Evolutionary conservation across 805 yeast genomes (phyloP), one percentile per base, ranked within the genome.

Genomic region (Ogataea sp.): DNA sequence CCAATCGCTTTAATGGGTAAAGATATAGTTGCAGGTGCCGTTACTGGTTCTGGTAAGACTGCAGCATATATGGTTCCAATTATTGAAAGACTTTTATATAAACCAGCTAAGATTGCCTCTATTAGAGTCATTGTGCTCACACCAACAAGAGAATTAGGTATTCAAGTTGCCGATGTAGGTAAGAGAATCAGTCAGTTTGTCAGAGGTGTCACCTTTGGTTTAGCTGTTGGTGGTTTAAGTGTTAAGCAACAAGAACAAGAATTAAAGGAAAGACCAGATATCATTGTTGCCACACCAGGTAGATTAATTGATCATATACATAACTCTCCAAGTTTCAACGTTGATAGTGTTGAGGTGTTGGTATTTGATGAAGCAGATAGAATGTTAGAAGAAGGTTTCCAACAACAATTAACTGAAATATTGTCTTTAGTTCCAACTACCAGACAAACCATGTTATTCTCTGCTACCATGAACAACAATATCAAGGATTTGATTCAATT

Each of bases 351-450:
- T 37, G 98, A 93, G 65, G 84, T 93, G 39, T 68, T 93, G 52
- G 94, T 93, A 24, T 73, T 93, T 50, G 98, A 93, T 68, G 98
- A 93, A 68, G 98, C 98, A 43, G 98, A 93, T 71, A 80, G 98
- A 68, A 93, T 93, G 97, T 73, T 93, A 51, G 99, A 93, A 59
- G 99, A 93, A 64, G 99, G 99, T 56, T 93, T 93, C 76, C 96
- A 89, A 62, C 86, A 80, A 39, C 98, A 93, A 63, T 69, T 93
- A 49, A 82, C 87, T 16, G 98, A 93, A 59, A 90, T 93, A 43
- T 73, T 93, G 62, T 73, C 83, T 13, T 68, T 90, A 39, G 70
- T 94, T 47, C 98, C 99, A 23, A 75, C 80, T 37, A 86, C 86
- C 63, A 79, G 97, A 60, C 99, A 93, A 64, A 90, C 97, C 0